Evolutionary conservation across 73 alveolate genomes (phyloP).

Genomic region (Blepharisma japonicum): DNA sequence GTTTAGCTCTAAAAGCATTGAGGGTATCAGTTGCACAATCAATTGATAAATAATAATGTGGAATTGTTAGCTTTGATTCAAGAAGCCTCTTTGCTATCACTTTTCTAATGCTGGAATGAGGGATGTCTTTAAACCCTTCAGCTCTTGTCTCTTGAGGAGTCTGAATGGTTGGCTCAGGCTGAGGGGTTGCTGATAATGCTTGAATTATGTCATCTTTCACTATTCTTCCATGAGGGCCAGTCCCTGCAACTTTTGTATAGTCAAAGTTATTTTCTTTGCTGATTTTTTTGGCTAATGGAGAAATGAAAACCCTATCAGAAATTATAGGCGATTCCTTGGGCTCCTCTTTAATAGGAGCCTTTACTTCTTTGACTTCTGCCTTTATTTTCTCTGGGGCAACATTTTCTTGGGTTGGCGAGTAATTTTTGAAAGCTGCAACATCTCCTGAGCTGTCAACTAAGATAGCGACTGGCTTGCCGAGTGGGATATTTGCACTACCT

Average conservation of each 20-base stretch:
- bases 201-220: slow-evolving; percentile 71
- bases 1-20: slow-evolving; percentile 50
- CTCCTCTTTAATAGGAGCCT: slow-evolving; percentile 30
- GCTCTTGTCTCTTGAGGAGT: slow-evolving; percentile 39
- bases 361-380: slow-evolving; percentile 36
- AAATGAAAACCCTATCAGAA: slow-evolving; percentile 40
- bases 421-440: slow-evolving; percentile 73
- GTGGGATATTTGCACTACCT: slow-evolving; percentile 67
- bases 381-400: slow-evolving; percentile 33
- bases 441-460: slow-evolving; percentile 65
- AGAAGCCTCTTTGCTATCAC: slow-evolving; percentile 67
- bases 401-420: slow-evolving; percentile 39
- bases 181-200: slow-evolving; percentile 32
- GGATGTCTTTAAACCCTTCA: slow-evolving; percentile 41
- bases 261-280: slow-evolving; percentile 52
- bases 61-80: slow-evolving; percentile 68
- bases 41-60: slow-evolving; percentile 80
- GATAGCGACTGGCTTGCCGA: slow-evolving; percentile 73
- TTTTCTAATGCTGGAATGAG: slow-evolving; percentile 54
- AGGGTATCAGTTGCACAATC: slow-evolving; percentile 64
- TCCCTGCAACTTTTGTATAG: slow-evolving; percentile 50
- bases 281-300: slow-evolving; percentile 66
- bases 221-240: slow-evolving; percentile 86
- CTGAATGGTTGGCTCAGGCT: slow-evolving; percentile 24
- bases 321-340: slow-evolving; percentile 50